Conservation (phyloP, 1,139 yeast genomes). For the Kurtzmaniella natalensis region DNA sequence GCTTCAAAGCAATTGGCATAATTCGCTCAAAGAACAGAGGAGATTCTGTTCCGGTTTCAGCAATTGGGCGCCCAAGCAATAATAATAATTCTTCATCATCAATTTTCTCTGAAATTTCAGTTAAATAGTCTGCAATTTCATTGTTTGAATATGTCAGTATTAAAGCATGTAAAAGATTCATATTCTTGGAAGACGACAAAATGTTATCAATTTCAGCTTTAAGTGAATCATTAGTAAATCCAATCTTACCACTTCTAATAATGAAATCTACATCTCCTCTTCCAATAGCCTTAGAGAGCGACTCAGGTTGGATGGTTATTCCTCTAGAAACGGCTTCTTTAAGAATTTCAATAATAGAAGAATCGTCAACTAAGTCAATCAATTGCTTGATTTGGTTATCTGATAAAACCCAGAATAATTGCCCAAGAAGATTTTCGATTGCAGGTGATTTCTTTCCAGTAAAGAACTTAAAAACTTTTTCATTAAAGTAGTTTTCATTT, state of each 20-base stretch:
- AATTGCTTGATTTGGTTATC: constrained; percentile 12
- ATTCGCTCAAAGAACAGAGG: constrained; percentile 10
- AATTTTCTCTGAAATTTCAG: constrained; percentile 11
- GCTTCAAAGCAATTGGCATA: constrained; percentile 11
- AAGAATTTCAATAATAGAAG: constrained; percentile 4
- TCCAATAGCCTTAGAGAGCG: not conserved
- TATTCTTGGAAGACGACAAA: constrained; percentile 12
- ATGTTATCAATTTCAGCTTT: constrained; percentile 13
- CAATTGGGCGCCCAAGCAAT: constrained; percentile 19
- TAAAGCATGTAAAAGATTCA: constrained; percentile 21
- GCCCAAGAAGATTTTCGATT: constrained; percentile 13
- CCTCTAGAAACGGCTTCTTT: constrained; percentile 6
- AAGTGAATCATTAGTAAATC: constrained; percentile 15
- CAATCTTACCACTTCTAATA: constrained; percentile 21
- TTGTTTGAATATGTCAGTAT: constrained; percentile 9
- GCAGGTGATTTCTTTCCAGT: constrained; percentile 7
- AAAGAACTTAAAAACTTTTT: constrained; percentile 12
- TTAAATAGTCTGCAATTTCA: constrained; percentile 14
- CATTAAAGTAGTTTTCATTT: constrained; percentile 10
- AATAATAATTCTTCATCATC: constrained; percentile 18
- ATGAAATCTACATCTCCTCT: constrained; percentile 7
- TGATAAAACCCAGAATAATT: constrained; percentile 22
- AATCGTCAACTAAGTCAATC: constrained; percentile 1
- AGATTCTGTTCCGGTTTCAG: constrained; percentile 9
- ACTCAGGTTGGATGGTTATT: constrained; percentile 9